phyloP scores from a whole-genome alignment of 306 rosid species.

The Geum urbanum region DNA sequence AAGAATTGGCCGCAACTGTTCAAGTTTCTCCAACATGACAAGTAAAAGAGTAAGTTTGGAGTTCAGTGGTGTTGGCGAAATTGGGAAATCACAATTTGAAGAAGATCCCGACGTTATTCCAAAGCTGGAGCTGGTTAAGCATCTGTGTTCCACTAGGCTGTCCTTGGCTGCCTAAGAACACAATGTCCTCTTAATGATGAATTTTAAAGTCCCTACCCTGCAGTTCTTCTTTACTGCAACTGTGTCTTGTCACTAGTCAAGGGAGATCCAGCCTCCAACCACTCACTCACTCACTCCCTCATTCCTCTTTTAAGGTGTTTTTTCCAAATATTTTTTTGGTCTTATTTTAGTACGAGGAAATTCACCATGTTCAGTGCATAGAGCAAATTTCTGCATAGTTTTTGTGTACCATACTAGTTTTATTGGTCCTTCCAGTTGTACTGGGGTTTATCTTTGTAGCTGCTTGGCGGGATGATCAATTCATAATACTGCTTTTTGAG shows the following conservation, averaged over 20 bases:
- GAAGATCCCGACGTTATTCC: slow-evolving; percentile 3
- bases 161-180: neutral
- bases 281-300: neutral
- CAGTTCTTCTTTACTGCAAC: neutral
- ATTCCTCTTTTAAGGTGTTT: neutral
- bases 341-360: neutral
- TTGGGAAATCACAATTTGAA: slow-evolving; percentile 10
- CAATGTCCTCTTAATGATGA: neutral
- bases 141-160: neutral
- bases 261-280: neutral
- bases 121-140: slow-evolving; percentile 14
- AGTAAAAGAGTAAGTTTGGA: neutral
- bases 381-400: neutral
- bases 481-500: neutral
- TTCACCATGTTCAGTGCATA: neutral
- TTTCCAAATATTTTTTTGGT: no score
- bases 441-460: slow-evolving; percentile 2
- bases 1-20: slow-evolving; percentile 46
- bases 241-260: neutral
- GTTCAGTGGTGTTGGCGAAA: neutral
- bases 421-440: neutral
- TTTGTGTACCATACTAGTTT: neutral
- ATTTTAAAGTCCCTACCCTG: neutral
- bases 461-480: neutral
- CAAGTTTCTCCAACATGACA: slow-evolving; percentile 12